Evolutionary conservation across 257 asterid species (phyloP), one percentile per base, ranked within the genome.

Genomic region (Solanum ossicruentum): DNA sequence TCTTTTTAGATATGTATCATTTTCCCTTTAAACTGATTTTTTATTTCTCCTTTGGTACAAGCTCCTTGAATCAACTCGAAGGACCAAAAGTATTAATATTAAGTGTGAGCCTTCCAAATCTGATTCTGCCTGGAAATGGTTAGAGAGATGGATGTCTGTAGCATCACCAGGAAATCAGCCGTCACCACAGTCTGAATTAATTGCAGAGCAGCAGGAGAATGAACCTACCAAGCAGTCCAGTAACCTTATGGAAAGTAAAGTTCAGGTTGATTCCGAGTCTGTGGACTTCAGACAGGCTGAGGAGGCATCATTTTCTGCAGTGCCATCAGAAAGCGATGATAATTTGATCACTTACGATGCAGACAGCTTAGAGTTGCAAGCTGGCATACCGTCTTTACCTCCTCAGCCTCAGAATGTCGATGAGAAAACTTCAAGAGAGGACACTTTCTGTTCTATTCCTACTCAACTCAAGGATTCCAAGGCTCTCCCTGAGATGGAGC

Each of bases 101-200:
- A 97, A 95, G 89, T 97, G 99, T 85, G 98, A 95, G 77, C 98
- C 98, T 86, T 91, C 84, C 55, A 94, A 92, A 84, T 87, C 98
- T 0, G 98, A 97, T 89, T 90, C 98, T 6, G 89, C 98, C 86
- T 97, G 99, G 99, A 89, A 87, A 89, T 97, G 99, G 99, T 88
- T 97, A 79, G 98, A 94, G 91, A 90, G 98, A 85, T 95, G 99
- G 99, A 94, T 94, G 93, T 83, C 98, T 67, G 95, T 86, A 85
- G 90, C 98, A 85, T 87, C 96, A 1, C 89, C 87, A 63, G 91
- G 88, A 86, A 83, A 73, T 23, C 91, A 91, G 65, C 89, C 80
- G 85, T 88, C 86, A 55, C 88, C 65, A 17, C 65, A 58, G 41
- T 41, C 65, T 6, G 89, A 60, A 72, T 60, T 65, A 28, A 10